Conservation (phyloP, 345 rosid species). For the Punica granatum region DNA sequence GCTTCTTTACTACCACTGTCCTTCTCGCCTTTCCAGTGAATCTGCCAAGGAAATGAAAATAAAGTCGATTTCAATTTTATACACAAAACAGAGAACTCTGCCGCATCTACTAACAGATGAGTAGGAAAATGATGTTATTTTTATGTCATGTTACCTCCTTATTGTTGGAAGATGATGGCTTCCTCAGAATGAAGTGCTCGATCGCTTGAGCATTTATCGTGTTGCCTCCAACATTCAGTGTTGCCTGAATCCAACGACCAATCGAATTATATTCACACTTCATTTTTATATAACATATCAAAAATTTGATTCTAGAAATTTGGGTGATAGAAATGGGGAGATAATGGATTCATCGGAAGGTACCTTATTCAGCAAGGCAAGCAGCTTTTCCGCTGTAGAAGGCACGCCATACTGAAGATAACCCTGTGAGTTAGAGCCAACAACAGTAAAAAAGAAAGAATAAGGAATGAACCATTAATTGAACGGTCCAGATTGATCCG, state of each 20-base stretch:
- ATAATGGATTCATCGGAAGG: background rate
- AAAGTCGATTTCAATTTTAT: background rate
- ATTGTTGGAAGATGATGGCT: conserved; percentile 33
- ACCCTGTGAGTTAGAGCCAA: conserved; percentile 40
- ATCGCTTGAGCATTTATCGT: conserved; percentile 70
- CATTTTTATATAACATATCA: too few relatives aligned
- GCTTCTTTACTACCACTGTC: conserved; percentile 43
- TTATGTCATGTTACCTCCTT: conserved; percentile 32
- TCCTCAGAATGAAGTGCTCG: conserved; percentile 69
- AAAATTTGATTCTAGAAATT: too few relatives aligned
- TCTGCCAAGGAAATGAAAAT: conserved; percentile 9
- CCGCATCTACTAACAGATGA: background rate
- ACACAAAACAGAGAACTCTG: background rate
- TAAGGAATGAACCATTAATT: background rate
- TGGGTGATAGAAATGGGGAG: too few relatives aligned
- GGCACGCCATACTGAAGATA: conserved; percentile 87
- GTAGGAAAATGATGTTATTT: background rate
- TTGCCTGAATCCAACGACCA: conserved; percentile 41
- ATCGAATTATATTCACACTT: background rate
- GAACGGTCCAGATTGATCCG: background rate
- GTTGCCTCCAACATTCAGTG: conserved; percentile 76
- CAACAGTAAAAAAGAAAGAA: background rate
- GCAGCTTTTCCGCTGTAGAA: conserved; percentile 57
- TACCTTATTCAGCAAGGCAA: conserved; percentile 59
- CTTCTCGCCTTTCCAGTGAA: conserved; percentile 28